phyloP scores from a whole-genome alignment of 139 green algal genomes.

The Chlorella sorokiniana region DNA sequence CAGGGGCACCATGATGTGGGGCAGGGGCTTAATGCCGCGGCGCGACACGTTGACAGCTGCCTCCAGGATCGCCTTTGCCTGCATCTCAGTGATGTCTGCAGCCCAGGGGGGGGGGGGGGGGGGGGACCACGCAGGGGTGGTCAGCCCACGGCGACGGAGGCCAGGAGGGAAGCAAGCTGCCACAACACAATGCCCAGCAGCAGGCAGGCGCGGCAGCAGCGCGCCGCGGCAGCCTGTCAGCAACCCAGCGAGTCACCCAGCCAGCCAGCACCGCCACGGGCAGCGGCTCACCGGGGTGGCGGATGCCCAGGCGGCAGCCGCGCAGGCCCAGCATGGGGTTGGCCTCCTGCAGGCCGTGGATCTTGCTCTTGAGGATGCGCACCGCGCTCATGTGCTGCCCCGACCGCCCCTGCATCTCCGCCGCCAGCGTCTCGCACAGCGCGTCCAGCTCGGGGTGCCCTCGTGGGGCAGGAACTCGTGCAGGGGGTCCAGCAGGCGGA shows the following conservation, averaged over 20 bases:
- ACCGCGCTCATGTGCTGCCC: conserved; percentile 37
- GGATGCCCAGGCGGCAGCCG: conserved; percentile 88
- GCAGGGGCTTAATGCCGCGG: conserved; percentile 56
- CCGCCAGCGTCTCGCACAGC: conserved; percentile 68
- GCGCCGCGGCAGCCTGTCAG: not conserved
- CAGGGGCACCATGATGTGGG: conserved; percentile 94
- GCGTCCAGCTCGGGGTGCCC: conserved; percentile 60
- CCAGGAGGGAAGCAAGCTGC: not conserved
- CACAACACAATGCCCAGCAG: not conserved
- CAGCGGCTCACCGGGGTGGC: conserved; percentile 61
- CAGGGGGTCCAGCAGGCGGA: conserved; percentile 93
- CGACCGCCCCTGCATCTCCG: conserved; percentile 42
- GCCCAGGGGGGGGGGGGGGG: not conserved
- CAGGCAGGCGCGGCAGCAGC: not conserved
- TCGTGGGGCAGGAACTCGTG: conserved; percentile 93
- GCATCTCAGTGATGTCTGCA: conserved; percentile 56
- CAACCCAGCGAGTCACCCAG: not conserved
- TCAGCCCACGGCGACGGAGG: not conserved
- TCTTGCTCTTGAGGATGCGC: conserved; percentile 54
- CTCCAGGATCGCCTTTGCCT: conserved; percentile 85
- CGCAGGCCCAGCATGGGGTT: conserved; percentile 92
- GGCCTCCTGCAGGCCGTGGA: conserved; percentile 78
- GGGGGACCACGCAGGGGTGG: conserved; percentile 18
- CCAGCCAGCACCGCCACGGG: too few species aligned
- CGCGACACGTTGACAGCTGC: conserved; percentile 69